Conservation (phyloP, 257 asterid species). For the Eustoma russellianum region DNA sequence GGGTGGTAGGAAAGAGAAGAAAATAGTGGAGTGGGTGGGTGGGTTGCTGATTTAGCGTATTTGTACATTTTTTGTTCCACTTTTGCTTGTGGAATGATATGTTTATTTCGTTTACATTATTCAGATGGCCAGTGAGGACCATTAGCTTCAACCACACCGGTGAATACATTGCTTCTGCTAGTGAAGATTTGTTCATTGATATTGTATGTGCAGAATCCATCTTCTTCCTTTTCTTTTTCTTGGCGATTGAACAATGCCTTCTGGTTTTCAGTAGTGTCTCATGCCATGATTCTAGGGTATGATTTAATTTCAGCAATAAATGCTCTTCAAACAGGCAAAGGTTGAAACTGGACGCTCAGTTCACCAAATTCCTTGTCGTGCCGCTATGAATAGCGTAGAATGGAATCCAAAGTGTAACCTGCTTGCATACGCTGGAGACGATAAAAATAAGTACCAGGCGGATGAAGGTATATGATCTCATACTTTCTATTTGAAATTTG, state of each 20-base stretch:
- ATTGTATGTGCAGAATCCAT: conserved; percentile 51
- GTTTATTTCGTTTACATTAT: conserved; percentile 11
- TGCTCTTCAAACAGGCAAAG: conserved; percentile 38
- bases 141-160: conserved; percentile 92
- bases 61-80: background rate
- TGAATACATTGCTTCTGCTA: conserved; percentile 92
- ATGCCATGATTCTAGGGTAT: background rate
- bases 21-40: too few species aligned
- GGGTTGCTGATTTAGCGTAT: too few species aligned
- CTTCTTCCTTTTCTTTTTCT: background rate
- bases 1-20: too few species aligned
- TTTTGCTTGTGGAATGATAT: background rate
- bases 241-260: too few species aligned
- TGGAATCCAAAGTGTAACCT: conserved; percentile 90
- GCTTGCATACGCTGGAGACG: conserved; percentile 98
- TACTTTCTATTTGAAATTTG: background rate
- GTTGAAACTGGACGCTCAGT: conserved; percentile 79
- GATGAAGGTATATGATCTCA: conserved; percentile 53
- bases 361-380: conserved; percentile 93
- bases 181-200: conserved; percentile 91
- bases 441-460: conserved; percentile 82
- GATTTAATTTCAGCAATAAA: background rate
- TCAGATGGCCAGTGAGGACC: conserved; percentile 98
- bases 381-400: conserved; percentile 98
- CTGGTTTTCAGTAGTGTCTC: background rate